Conservation (phyloP, 1,284 basidiomycete species). For the Agaricales sp. region DNA sequence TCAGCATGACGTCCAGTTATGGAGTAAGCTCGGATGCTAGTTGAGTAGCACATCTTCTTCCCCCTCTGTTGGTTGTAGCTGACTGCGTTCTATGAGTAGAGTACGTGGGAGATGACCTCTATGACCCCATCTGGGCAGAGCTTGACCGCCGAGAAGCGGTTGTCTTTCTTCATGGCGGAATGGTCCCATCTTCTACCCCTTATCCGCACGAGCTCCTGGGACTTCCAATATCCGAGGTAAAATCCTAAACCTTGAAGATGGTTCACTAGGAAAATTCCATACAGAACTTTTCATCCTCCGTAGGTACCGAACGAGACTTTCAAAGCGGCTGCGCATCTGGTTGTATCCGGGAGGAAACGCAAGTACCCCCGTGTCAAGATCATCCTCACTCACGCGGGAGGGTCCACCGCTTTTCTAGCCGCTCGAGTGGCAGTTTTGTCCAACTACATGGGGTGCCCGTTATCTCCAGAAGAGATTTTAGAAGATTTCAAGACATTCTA, state of each 20-base stretch:
- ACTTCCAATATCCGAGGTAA: constrained; percentile 59
- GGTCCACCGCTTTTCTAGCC: constrained; percentile 48
- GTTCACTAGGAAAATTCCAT: constrained; percentile 5
- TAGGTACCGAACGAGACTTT: constrained; percentile 71
- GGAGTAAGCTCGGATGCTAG: constrained; percentile 36
- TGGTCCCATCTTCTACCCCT: constrained; percentile 51
- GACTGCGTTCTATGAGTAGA: constrained; percentile 23
- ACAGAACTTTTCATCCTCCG: constrained; percentile 5
- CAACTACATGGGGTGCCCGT: constrained; percentile 51
- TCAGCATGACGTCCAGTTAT: constrained; percentile 54
- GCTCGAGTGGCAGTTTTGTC: constrained; percentile 56
- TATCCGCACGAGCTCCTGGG: constrained; percentile 51
- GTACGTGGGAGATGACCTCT: constrained; percentile 53
- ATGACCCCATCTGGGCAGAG: constrained; percentile 57
- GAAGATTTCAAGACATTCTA: constrained; percentile 60
- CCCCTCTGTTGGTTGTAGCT: constrained; percentile 6
- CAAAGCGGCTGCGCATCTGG: constrained; percentile 66
- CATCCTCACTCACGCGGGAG: constrained; percentile 62
- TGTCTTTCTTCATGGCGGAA: constrained; percentile 62
- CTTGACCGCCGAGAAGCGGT: constrained; percentile 43
- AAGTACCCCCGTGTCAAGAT: constrained; percentile 46
- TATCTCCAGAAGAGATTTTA: constrained; percentile 49
- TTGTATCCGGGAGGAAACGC: constrained; percentile 57
- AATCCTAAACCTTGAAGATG: too few relatives aligned
- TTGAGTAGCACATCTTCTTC: constrained; percentile 16